A percentile compares a stretch with the other conserved stretches of the same genome.
Evolutionary conservation across 108 stramenopile species (phyloP).

Genomic region (Seminavis robusta): DNA sequence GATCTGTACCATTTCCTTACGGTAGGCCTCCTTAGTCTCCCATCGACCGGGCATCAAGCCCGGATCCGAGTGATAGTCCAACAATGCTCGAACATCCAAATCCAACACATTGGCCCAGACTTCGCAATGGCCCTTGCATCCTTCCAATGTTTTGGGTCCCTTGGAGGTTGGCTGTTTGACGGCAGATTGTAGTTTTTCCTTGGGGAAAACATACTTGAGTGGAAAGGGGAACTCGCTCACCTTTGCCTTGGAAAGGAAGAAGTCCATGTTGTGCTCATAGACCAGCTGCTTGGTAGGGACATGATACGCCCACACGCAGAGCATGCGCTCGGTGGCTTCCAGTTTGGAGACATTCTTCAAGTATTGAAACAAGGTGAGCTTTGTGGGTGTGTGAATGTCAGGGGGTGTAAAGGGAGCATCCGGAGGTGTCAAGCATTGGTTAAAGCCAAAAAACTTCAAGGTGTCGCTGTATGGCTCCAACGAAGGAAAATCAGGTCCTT

Average conservation of each 20-base stretch:
- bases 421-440: too few relatives aligned
- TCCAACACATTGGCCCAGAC: background rate
- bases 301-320: conserved; percentile 1
- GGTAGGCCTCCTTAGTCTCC: background rate
- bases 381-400: too few relatives aligned
- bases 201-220: too few relatives aligned
- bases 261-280: conserved; percentile 2
- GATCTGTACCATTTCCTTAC: background rate
- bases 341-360: too few relatives aligned
- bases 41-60: background rate
- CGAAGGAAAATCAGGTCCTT: too few relatives aligned
- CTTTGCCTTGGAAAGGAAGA: background rate
- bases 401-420: too few relatives aligned
- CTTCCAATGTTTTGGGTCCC: background rate
- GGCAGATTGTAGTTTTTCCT: too few relatives aligned
- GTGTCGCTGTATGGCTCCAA: too few relatives aligned
- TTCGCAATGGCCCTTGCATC: background rate
- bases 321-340: background rate
- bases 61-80: conserved; percentile 1
- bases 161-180: background rate
- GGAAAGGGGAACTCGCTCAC: background rate
- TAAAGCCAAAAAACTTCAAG: too few relatives aligned
- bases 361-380: too few relatives aligned
- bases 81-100: background rate
- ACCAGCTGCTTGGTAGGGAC: background rate